Evolutionary conservation across 192 early-diverging fungal genomes (phyloP), one percentile per base, ranked within the genome.

Genomic region (Entomortierella chlamydospora): DNA sequence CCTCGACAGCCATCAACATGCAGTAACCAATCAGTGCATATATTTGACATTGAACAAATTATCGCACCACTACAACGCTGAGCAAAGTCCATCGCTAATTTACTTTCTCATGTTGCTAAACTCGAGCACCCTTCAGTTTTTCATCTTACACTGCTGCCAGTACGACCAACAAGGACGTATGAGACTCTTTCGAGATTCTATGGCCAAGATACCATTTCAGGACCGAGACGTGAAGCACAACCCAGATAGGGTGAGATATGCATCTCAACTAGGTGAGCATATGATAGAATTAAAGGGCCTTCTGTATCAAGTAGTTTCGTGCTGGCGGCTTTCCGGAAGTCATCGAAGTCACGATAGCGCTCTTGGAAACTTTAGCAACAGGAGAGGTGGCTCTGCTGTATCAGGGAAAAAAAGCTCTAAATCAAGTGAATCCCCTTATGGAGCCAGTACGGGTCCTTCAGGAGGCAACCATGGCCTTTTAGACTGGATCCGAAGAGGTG

Each of bases 21-120:
- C 81, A 6, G 86, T 89, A 2, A 89, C 88, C 4, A 89, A 87
- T 50, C 88, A 89, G 59, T 89, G 88, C 43, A 89, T 89, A 22
- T 89, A 89, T 45, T 62, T 79, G 41, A 79, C 76, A 0, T 41
- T 66, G 26, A 79, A 79, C 57, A 57, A 41, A 20, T 33, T 69
- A 15, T 78, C 66, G 13, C 37, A 39, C 25, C 68, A 70, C 20
- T 61, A 53, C 29, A 52, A 79, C 28, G 67, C 55, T 4, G 15
- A 63, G 0, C 67, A 57, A n/a, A 37, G 51, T 45, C 61, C 61
- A 18, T 57, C 66, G 0, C n/a, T 82, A 23, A 34, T 83, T 4
- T 89, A 81, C 56, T 88, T 85, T 53, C 58, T 85, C 10, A 83
- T 83, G 0, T 28, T 88, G 11, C 68, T 88, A 17, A 88, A 88